These are phyloP conservation scores for Entoloma clypeatum DNA, from an alignment of 1,284 basidiomycete genomes.

Conservation along the genomic window DNA sequence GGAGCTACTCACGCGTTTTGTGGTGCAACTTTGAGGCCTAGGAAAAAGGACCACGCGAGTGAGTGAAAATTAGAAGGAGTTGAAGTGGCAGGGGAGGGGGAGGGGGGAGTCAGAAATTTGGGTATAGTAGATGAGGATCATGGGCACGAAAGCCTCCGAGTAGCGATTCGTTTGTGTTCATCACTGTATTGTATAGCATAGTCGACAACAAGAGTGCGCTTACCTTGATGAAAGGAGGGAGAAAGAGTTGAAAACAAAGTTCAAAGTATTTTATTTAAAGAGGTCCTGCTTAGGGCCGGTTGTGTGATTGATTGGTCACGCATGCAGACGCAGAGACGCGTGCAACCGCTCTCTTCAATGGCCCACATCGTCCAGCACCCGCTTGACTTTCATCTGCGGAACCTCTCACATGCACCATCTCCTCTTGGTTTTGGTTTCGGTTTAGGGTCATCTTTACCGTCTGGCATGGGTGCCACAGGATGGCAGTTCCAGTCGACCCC, in stretches of 20 bases:
- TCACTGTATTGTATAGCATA: slow-evolving; percentile 45
- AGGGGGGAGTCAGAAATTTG: slow-evolving; percentile 74
- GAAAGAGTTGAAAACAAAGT: slow-evolving; percentile 20
- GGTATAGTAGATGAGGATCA: slow-evolving; percentile 72
- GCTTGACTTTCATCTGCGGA: slow-evolving; percentile 58
- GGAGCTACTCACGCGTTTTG: slow-evolving; percentile 33
- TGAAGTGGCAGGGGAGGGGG: slow-evolving; percentile 9
- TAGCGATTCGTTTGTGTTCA: slow-evolving; percentile 80
- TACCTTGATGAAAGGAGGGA: slow-evolving; percentile 22
- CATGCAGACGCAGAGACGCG: slow-evolving; percentile 11
- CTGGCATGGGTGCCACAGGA: slow-evolving; percentile 30
- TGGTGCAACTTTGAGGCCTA: slow-evolving; percentile 1
- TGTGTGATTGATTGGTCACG: slow-evolving; percentile 21
- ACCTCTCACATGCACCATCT: slow-evolving; percentile 59
- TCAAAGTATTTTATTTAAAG: slow-evolving; percentile 26
- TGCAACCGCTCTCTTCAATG: slow-evolving; percentile 37
- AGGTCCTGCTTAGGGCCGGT: slow-evolving; percentile 39
- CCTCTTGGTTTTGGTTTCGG: slow-evolving; percentile 72
- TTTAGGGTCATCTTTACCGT: slow-evolving; percentile 41
- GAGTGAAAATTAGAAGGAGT: slow-evolving; percentile 12
- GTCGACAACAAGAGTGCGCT: slow-evolving; percentile 25
- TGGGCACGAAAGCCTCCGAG: slow-evolving; percentile 66
- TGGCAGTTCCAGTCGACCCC: slow-evolving; percentile 30
- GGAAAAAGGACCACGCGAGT: slow-evolving; percentile 3
- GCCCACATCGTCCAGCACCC: slow-evolving; percentile 67